Percentiles rank a stretch among this genome's conserved stretches.
These are phyloP conservation scores for Penicillium palitans DNA, from an alignment of 2,329 filamentous ascomycete species.

Conservation along the genomic window DNA sequence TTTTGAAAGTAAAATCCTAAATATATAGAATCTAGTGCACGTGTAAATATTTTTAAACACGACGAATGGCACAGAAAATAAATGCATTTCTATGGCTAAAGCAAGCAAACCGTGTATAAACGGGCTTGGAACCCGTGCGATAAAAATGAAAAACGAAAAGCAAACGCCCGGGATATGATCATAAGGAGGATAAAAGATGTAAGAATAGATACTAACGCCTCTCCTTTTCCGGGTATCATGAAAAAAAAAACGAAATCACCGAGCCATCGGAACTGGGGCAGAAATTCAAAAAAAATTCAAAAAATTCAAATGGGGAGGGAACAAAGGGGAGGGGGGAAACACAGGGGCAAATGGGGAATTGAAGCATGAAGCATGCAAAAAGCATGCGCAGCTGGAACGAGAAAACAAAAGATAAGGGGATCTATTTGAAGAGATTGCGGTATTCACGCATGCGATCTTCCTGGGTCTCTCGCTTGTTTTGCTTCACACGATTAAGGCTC, in stretches of 20 bases:
- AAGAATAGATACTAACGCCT: slow-evolving; percentile 9
- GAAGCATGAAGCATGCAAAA: neutral
- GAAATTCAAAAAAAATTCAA: neutral
- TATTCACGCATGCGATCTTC: slow-evolving; percentile 65
- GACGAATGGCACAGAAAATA: neutral
- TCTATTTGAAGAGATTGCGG: slow-evolving; percentile 56
- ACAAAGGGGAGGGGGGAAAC: neutral
- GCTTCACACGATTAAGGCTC: slow-evolving; percentile 70
- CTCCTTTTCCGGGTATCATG: slow-evolving; percentile 14
- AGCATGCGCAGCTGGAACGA: neutral
- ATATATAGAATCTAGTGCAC: neutral
- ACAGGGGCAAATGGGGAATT: neutral
- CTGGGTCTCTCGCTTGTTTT: slow-evolving; percentile 61
- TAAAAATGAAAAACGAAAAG: neutral
- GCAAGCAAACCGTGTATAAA: neutral
- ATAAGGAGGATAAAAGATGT: slow-evolving; percentile 6
- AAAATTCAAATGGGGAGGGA: neutral
- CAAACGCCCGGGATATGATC: neutral
- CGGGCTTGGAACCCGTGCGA: neutral
- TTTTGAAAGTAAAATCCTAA: neutral
- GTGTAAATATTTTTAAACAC: neutral
- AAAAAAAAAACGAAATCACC: slow-evolving; percentile 4
- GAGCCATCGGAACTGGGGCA: slow-evolving; percentile 1
- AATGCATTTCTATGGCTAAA: neutral
- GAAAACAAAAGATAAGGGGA: neutral